phyloP scores from a whole-genome alignment of 768 basidiomycete genomes.

The Suillus fuscotomentosus region DNA sequence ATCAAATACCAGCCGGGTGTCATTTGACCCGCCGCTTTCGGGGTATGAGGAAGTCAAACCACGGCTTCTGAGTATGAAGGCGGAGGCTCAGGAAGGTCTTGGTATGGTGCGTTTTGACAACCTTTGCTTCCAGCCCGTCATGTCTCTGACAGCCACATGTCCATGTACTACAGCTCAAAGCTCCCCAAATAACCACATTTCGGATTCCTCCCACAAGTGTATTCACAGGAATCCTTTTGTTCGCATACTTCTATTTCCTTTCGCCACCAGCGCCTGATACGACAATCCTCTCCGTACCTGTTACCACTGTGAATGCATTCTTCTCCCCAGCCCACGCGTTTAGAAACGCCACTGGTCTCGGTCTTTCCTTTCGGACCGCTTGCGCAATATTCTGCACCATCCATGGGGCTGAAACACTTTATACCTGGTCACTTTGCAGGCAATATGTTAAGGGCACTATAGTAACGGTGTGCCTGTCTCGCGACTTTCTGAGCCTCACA shows the following conservation, averaged over 20 bases:
- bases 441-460: slow-evolving; percentile 22
- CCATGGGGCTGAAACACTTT: slow-evolving; percentile 28
- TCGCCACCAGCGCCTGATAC: slow-evolving; percentile 13
- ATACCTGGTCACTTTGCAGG: slow-evolving; percentile 29
- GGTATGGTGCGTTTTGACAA: slow-evolving; percentile 61
- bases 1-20: slow-evolving; percentile 47
- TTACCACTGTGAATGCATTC: slow-evolving; percentile 7
- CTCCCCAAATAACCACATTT: slow-evolving; percentile 62
- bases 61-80: slow-evolving; percentile 76
- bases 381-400: slow-evolving; percentile 3
- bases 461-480: slow-evolving; percentile 16
- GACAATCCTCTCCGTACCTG: slow-evolving; percentile 13
- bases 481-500: background rate
- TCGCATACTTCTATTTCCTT: slow-evolving; percentile 15
- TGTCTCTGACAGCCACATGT: background rate
- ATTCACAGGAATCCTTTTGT: slow-evolving; percentile 22
- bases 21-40: slow-evolving; percentile 67
- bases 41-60: slow-evolving; percentile 85
- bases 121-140: background rate
- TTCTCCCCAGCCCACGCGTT: slow-evolving; percentile 23
- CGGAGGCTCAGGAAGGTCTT: slow-evolving; percentile 72
- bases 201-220: slow-evolving; percentile 39
- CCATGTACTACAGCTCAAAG: slow-evolving; percentile 45
- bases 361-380: slow-evolving; percentile 11
- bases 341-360: slow-evolving; percentile 15